phyloP scores from a whole-genome alignment of 768 basidiomycete species.

The Pleurotus citrinopileatus region DNA sequence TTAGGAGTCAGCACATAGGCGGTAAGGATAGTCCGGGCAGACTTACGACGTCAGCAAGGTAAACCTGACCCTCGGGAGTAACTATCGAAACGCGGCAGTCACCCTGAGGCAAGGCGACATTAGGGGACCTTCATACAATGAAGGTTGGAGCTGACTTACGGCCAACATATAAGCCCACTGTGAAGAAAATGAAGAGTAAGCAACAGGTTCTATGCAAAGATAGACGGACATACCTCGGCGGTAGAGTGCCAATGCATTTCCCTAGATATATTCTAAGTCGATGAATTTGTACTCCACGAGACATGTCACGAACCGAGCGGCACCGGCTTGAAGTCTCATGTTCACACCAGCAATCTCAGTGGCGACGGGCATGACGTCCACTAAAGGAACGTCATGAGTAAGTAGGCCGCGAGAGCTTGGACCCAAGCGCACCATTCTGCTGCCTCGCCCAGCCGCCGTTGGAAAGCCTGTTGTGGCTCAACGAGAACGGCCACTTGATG shows the following conservation, averaged over 20 bases:
- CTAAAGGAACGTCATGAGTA: slow-evolving; percentile 21
- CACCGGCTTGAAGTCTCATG: slow-evolving; percentile 50
- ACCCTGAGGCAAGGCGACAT: slow-evolving; percentile 28
- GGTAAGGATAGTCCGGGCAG: background rate
- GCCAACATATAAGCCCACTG: slow-evolving; percentile 56
- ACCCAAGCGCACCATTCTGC: slow-evolving; percentile 38
- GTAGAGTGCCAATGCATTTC: slow-evolving; percentile 57
- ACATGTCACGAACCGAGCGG: slow-evolving; percentile 33
- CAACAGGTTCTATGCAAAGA: background rate
- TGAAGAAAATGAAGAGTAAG: background rate
- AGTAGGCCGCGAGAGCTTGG: background rate
- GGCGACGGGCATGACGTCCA: slow-evolving; percentile 47
- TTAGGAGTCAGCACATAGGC: background rate
- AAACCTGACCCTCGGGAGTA: slow-evolving; percentile 49
- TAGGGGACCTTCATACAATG: background rate
- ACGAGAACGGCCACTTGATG: slow-evolving; percentile 54
- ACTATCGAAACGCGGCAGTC: slow-evolving; percentile 46
- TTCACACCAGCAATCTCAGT: slow-evolving; percentile 41
- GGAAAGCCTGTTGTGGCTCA: slow-evolving; percentile 53
- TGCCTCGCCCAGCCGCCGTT: slow-evolving; percentile 61
- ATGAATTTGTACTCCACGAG: background rate
- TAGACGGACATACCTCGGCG: slow-evolving; percentile 31
- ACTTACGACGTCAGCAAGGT: slow-evolving; percentile 51
- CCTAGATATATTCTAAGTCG: slow-evolving; percentile 20
- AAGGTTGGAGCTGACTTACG: slow-evolving; percentile 16